Conservation (phyloP, 202 grass and related monocot species). For the Schoenoplectus tabernaemontani region DNA sequence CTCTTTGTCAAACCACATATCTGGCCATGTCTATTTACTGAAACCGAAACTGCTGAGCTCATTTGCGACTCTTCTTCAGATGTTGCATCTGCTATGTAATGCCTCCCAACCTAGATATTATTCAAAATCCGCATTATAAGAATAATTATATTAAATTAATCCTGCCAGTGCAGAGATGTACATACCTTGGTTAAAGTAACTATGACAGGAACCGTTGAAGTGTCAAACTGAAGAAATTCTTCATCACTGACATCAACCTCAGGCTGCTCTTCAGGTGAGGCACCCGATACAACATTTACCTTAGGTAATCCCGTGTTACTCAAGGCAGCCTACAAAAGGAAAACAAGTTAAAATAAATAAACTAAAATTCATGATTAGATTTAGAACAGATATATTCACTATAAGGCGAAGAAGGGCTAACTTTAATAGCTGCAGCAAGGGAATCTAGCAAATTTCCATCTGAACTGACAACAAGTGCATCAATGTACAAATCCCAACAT, state of each 20-base stretch:
- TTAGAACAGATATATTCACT: not conserved
- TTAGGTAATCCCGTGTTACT: conserved; percentile 88
- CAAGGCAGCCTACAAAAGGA: conserved; percentile 58
- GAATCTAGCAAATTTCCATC: conserved; percentile 83
- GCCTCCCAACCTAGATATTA: conserved; percentile 41
- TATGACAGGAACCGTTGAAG: conserved; percentile 75
- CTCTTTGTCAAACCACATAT: conserved; percentile 81
- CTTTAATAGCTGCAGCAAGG: conserved; percentile 63
- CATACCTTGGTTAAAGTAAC: conserved; percentile 83
- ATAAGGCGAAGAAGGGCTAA: conserved; percentile 19
- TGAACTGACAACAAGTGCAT: conserved; percentile 69
- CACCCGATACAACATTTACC: conserved; percentile 56
- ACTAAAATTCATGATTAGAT: not conserved
- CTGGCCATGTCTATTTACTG: conserved; percentile 58
- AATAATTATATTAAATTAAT: not conserved
- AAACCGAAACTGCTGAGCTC: conserved; percentile 71
- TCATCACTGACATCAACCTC: conserved; percentile 77
- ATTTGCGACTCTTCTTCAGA: conserved; percentile 87
- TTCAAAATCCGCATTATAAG: conserved; percentile 16
- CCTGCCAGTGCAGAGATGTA: not conserved
- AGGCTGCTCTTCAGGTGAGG: conserved; percentile 57
- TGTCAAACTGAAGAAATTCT: conserved; percentile 92
- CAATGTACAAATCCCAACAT: conserved; percentile 82
- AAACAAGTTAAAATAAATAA: not conserved
- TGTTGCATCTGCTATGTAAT: conserved; percentile 77